Conservation (phyloP, 2,329 filamentous ascomycete species). For the Amauroascus verrucosus region DNA sequence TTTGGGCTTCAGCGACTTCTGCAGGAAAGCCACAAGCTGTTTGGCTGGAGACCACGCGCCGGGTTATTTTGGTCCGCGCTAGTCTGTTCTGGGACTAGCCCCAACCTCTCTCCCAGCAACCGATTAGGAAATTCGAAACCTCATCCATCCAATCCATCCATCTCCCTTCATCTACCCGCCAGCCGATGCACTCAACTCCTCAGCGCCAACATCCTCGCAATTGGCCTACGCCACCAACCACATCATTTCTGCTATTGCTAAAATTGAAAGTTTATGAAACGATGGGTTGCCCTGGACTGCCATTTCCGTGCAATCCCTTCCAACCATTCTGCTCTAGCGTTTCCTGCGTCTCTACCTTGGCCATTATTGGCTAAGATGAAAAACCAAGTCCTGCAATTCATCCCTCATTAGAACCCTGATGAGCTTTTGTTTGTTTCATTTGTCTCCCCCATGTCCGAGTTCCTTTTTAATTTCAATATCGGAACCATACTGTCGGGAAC, state of each 20-base stretch:
- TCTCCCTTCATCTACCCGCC: too few species aligned
- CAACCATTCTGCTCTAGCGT: constrained; percentile 2
- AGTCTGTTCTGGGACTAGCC: not conserved
- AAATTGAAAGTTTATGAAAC: constrained; percentile 6
- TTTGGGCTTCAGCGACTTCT: not conserved
- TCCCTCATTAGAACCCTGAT: not conserved
- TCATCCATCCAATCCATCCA: not conserved
- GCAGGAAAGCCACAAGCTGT: not conserved
- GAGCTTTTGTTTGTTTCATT: not conserved
- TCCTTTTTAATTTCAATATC: not conserved
- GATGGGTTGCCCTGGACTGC: not conserved
- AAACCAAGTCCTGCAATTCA: not conserved
- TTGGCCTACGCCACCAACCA: too few species aligned
- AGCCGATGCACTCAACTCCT: too few species aligned
- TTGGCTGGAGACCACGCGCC: not conserved
- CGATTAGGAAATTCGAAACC: constrained; percentile 11
- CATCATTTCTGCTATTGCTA: too few species aligned
- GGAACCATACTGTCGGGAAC: constrained; percentile 1
- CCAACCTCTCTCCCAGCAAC: not conserved
- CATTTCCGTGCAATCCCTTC: not conserved
- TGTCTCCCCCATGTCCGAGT: not conserved
- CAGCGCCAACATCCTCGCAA: not conserved
- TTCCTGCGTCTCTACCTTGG: not conserved
- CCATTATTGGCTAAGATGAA: not conserved
- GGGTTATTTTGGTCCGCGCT: constrained; percentile 7